These are phyloP conservation scores for Cnidoscolus chayamansa DNA, from an alignment of 441 rosid genomes.

Conservation along the genomic window DNA sequence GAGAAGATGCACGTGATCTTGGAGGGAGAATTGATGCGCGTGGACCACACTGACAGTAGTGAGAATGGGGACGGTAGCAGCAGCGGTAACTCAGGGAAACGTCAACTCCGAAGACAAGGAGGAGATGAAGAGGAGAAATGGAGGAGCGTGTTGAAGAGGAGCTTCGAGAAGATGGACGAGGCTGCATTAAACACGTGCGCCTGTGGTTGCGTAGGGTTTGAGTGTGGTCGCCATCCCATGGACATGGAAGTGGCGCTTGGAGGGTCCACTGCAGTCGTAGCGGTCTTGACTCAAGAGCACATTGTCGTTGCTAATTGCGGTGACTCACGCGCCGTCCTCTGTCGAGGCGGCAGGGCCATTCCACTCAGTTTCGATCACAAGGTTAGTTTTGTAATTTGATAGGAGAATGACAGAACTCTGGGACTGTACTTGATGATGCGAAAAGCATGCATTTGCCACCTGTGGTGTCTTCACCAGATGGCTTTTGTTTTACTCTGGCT, in stretches of 20 bases:
- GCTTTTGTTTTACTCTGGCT: neutral
- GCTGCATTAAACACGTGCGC: slow-evolving; percentile 43
- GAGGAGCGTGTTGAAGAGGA: slow-evolving; percentile 48
- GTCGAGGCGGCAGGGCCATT: slow-evolving; percentile 51
- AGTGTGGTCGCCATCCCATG: slow-evolving; percentile 43
- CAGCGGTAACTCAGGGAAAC: slow-evolving; percentile 11
- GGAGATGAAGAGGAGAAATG: slow-evolving; percentile 28
- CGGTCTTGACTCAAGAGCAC: slow-evolving; percentile 43
- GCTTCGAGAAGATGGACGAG: slow-evolving; percentile 59
- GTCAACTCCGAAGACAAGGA: neutral
- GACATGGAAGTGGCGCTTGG: slow-evolving; percentile 43
- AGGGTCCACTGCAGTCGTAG: slow-evolving; percentile 72
- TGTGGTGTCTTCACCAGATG: neutral
- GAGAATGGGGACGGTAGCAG: slow-evolving; percentile 12
- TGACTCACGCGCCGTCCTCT: slow-evolving; percentile 81
- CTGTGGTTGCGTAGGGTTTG: slow-evolving; percentile 34
- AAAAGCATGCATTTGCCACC: slow-evolving; percentile 1
- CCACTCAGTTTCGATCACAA: slow-evolving; percentile 71
- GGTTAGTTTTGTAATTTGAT: slow-evolving; percentile 38
- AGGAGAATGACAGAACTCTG: neutral
- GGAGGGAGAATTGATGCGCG: slow-evolving; percentile 50
- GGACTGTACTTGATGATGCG: neutral
- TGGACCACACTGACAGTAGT: slow-evolving; percentile 21
- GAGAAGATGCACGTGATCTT: slow-evolving; percentile 61
- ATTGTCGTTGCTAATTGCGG: slow-evolving; percentile 74